These are phyloP conservation scores for Phytophthora citrophthora DNA, from an alignment of 352 stramenopile species.

Conservation along the genomic window DNA sequence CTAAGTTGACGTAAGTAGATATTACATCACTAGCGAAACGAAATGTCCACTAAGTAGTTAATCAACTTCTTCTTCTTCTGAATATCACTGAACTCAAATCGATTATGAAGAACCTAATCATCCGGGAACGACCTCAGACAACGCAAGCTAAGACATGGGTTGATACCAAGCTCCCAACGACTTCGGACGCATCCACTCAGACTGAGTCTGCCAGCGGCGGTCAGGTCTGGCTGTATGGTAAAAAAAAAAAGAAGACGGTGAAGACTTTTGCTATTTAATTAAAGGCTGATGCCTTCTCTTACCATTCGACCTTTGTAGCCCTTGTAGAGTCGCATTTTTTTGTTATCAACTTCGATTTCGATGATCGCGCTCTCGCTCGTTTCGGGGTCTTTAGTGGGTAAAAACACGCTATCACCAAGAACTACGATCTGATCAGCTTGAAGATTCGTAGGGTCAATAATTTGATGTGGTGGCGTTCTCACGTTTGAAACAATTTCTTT, in stretches of 20 bases:
- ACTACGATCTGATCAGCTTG: constrained; percentile 1
- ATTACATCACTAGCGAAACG: no score
- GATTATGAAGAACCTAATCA: constrained; percentile 12
- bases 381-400: neutral
- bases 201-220: neutral
- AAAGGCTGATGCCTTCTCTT: neutral
- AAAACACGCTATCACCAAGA: constrained; percentile 4
- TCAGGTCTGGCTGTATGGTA: neutral
- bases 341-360: constrained; percentile 1
- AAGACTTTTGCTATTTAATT: constrained; percentile 5
- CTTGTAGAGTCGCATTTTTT: neutral
- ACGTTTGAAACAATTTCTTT: constrained; percentile 3
- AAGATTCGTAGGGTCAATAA: neutral
- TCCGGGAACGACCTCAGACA: neutral
- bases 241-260: constrained; percentile 5
- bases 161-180: neutral
- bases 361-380: neutral
- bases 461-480: constrained; percentile 5
- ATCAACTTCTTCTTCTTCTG: no score
- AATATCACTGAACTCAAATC: constrained; percentile 13
- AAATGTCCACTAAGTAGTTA: no score
- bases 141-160: neutral
- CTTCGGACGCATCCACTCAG: neutral
- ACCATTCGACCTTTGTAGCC: neutral
- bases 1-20: no score